These are phyloP conservation scores for Ceratocystis papillata DNA, from an alignment of 2,329 filamentous ascomycete genomes.

Conservation along the genomic window DNA sequence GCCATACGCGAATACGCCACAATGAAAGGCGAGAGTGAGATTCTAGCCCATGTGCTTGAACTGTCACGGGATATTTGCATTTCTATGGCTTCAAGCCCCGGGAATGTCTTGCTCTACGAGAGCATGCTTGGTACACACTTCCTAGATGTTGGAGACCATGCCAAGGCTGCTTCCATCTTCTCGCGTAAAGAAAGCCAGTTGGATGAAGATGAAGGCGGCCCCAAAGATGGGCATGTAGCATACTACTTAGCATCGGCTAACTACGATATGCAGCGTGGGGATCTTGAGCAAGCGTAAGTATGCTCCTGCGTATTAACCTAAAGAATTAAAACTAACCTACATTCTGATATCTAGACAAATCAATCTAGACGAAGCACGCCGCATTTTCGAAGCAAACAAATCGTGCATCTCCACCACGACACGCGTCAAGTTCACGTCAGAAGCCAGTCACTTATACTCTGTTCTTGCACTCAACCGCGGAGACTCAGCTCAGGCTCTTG, in stretches of 20 bases:
- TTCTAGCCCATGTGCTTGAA: constrained; percentile 40
- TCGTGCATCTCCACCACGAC: constrained; percentile 37
- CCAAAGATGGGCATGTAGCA: constrained; percentile 36
- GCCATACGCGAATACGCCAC: constrained; percentile 43
- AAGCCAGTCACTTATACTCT: constrained; percentile 46
- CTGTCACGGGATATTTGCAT: constrained; percentile 36
- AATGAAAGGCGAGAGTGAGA: constrained; percentile 39
- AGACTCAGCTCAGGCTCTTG: constrained; percentile 47
- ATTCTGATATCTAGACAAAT: constrained; percentile 9
- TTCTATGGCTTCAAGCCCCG: constrained; percentile 28
- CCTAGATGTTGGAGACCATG: constrained; percentile 42
- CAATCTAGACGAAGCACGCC: constrained; percentile 20
- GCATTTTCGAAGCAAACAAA: constrained; percentile 23
- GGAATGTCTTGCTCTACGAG: constrained; percentile 38
- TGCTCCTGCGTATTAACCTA: background rate
- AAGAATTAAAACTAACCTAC: background rate
- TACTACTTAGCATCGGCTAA: constrained; percentile 61
- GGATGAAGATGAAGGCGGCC: constrained; percentile 31
- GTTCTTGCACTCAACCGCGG: constrained; percentile 53
- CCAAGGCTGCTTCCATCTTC: constrained; percentile 44
- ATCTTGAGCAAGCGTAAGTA: constrained; percentile 48
- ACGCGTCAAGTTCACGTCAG: constrained; percentile 37
- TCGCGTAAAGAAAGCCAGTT: constrained; percentile 42
- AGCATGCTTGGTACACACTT: constrained; percentile 44
- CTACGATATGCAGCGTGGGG: constrained; percentile 58